phyloP scores from a whole-genome alignment of 805 yeast genomes.

The Geotrichum ghanense region DNA sequence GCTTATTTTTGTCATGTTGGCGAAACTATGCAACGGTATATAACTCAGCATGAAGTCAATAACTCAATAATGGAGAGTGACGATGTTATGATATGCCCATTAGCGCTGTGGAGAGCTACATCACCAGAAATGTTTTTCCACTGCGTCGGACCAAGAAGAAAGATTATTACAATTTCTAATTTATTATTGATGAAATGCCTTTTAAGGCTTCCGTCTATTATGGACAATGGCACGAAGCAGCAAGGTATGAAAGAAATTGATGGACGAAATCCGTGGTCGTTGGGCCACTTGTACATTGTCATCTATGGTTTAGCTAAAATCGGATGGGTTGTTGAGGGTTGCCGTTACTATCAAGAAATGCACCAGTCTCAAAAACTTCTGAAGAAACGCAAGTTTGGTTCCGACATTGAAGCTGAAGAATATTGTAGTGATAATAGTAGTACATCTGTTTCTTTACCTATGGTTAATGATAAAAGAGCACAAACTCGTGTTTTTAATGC shows the following conservation, averaged over 20 bases:
- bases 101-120: neutral
- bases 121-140: neutral
- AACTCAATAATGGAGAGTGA: neutral
- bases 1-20: conserved; percentile 9
- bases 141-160: neutral
- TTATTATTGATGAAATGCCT: neutral
- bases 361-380: neutral
- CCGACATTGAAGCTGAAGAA: neutral
- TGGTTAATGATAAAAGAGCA: neutral
- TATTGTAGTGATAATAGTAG: neutral
- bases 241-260: neutral
- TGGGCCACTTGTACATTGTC: neutral
- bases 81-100: neutral
- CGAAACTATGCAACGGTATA: neutral
- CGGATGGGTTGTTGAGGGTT: neutral
- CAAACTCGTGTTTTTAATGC: neutral
- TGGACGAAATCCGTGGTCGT: neutral
- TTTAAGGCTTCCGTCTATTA: neutral
- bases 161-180: neutral
- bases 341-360: neutral
- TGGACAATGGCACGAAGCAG: neutral
- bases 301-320: neutral
- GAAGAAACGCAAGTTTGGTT: neutral
- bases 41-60: neutral
- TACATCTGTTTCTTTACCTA: neutral